Conservation (phyloP, 2,329 filamentous ascomycete species). For the Beauveria rudraprayagi region DNA sequence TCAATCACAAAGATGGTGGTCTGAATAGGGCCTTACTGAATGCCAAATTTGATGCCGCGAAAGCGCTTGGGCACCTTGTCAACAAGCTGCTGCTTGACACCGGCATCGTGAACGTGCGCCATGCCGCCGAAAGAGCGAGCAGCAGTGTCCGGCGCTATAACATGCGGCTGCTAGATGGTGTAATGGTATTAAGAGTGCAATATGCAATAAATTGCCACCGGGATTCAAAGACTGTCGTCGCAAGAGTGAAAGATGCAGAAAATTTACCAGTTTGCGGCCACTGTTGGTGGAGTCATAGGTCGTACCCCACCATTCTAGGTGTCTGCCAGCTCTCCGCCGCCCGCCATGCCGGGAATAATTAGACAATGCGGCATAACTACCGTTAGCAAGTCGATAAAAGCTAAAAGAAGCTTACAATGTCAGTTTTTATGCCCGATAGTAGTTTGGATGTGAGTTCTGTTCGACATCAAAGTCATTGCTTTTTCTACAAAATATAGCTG, state of each 20-base stretch:
- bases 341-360: too few relatives aligned
- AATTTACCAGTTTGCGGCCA: conserved; percentile 6
- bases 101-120: conserved; percentile 21
- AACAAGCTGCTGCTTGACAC: conserved; percentile 77
- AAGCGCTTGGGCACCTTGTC: conserved; percentile 87
- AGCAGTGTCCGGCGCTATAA: conserved; percentile 3
- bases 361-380: too few relatives aligned
- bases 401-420: too few relatives aligned
- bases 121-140: conserved; percentile 10
- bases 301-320: conserved; percentile 10
- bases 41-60: conserved; percentile 87
- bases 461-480: too few relatives aligned
- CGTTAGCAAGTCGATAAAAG: too few relatives aligned
- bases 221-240: not conserved
- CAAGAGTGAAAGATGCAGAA: conserved; percentile 6
- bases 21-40: conserved; percentile 43
- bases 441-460: too few relatives aligned
- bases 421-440: too few relatives aligned
- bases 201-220: not conserved
- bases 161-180: not conserved
- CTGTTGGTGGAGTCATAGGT: conserved; percentile 8
- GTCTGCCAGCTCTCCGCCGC: too few relatives aligned
- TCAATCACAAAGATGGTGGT: not conserved
- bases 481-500: too few relatives aligned
- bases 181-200: not conserved